Conservation (phyloP, 169 alveolate genomes). For the Plasmodium billcollinsi region DNA sequence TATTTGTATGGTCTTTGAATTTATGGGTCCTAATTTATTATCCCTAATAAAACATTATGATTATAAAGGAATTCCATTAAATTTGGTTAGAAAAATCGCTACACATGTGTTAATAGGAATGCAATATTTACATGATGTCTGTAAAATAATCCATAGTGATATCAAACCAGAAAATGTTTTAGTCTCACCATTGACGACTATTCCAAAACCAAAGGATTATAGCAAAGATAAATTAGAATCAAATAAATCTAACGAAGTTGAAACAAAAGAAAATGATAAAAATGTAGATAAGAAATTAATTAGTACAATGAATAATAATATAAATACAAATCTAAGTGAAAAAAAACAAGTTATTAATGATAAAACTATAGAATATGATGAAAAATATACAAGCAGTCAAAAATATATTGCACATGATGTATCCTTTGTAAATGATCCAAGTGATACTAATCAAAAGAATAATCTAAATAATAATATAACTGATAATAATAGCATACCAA, state of each 20-base stretch:
- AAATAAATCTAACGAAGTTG: neutral
- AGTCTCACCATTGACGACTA: conserved; percentile 79
- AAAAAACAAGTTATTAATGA: conserved; percentile 6
- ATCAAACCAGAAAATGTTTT: conserved; percentile 99
- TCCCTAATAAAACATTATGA: conserved; percentile 96
- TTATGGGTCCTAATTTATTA: conserved; percentile 97
- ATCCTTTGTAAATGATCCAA: conserved; percentile 32
- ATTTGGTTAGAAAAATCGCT: conserved; percentile 95
- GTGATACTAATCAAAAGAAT: conserved; percentile 29
- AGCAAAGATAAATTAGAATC: conserved; percentile 5
- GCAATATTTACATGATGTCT: conserved; percentile 96
- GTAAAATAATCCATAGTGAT: conserved; percentile 99
- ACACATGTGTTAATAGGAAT: conserved; percentile 97
- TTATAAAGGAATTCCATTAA: conserved; percentile 96
- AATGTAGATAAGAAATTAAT: neutral
- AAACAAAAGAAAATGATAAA: neutral
- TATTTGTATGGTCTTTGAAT: conserved; percentile 98
- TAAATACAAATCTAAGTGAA: neutral
- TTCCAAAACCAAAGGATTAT: conserved; percentile 36
- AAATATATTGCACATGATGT: conserved; percentile 42
- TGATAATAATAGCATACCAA: no score
- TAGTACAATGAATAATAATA: neutral
- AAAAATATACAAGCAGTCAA: neutral
- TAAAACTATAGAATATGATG: neutral
- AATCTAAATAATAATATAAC: conserved; percentile 29